Percentiles rank a stretch among this genome's conserved stretches.
These are phyloP conservation scores for Mycothermus thermophilus DNA, from an alignment of 495 filamentous ascomycete species.

Conservation along the genomic window DNA sequence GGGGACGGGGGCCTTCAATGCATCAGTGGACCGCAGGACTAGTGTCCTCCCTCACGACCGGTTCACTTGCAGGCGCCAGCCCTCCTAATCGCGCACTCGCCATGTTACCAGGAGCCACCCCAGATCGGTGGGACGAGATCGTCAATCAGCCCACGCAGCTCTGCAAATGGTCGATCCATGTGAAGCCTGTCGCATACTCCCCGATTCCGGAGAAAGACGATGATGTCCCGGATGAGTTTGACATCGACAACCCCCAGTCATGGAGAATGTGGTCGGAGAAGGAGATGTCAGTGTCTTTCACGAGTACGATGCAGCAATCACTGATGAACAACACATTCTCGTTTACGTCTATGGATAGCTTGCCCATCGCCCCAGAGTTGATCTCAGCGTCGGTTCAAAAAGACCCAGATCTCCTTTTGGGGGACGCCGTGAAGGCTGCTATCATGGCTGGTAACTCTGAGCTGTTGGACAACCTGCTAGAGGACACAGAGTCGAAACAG, in stretches of 20 bases:
- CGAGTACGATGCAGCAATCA: neutral
- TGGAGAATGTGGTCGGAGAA: too few species aligned
- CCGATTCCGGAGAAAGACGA: too few species aligned
- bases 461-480: neutral
- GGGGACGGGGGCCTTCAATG: slow-evolving; percentile 26
- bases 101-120: neutral
- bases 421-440: neutral
- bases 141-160: neutral
- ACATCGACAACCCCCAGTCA: too few species aligned
- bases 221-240: too few species aligned
- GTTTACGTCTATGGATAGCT: neutral
- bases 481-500: slow-evolving; percentile 8
- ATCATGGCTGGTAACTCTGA: slow-evolving; percentile 1
- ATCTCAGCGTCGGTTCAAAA: neutral
- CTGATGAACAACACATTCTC: neutral
- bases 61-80: too few species aligned
- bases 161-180: neutral
- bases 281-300: neutral
- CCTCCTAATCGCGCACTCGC: neutral
- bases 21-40: slow-evolving; percentile 22
- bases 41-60: too few species aligned
- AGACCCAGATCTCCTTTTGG: neutral
- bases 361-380: neutral
- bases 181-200: too few species aligned
- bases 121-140: neutral